Percentiles rank a stretch among this genome's conserved stretches.
These are phyloP conservation scores for Perilla frutescens DNA, from an alignment of 257 asterid genomes.

Conservation along the genomic window DNA sequence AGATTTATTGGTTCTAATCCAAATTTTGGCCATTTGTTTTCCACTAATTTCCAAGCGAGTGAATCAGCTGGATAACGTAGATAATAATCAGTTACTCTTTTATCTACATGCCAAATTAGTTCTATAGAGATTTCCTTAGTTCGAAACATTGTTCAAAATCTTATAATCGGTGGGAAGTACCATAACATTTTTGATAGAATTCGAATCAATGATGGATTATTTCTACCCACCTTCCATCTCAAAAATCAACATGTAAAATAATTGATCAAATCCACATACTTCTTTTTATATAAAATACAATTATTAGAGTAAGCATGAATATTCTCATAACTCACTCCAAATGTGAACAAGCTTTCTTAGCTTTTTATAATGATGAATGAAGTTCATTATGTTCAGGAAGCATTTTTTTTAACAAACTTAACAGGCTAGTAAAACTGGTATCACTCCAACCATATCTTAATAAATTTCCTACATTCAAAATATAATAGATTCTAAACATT, in stretches of 20 bases:
- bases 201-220: no score
- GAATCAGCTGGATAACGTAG: not conserved
- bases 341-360: not conserved
- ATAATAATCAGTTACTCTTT: not conserved
- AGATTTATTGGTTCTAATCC: not conserved
- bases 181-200: no score
- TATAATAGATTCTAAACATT: not conserved
- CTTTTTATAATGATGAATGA: not conserved
- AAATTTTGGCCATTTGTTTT: not conserved
- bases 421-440: not conserved
- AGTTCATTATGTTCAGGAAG: no score
- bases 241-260: not conserved
- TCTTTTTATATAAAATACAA: no score
- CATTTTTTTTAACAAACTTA: not conserved
- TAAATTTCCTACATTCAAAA: not conserved
- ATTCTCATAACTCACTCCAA: not conserved
- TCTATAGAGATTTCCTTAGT: no score
- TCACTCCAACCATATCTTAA: not conserved
- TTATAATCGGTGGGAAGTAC: not conserved
- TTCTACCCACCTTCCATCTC: not conserved
- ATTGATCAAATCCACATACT: not conserved
- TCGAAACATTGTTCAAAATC: not conserved
- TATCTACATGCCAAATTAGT: not conserved
- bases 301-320: slow-evolving; percentile 8
- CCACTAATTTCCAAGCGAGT: not conserved